Conservation (phyloP, 2,329 filamentous ascomycete genomes). For the Hirsutella rhossiliensis region DNA sequence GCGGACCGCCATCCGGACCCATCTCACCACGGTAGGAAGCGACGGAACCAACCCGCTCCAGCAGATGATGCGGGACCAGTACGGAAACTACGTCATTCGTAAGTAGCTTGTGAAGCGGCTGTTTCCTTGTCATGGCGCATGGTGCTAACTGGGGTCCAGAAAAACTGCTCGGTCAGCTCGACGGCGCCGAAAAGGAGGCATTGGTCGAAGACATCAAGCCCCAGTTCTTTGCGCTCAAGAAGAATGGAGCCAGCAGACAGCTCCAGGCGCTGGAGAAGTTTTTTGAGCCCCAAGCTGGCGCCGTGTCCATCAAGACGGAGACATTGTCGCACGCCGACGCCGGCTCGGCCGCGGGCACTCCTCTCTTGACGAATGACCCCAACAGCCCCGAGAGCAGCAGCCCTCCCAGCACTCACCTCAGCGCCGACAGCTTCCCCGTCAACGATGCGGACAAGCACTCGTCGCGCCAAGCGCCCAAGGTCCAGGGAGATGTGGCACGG, state of each 20-base stretch:
- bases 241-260: slow-evolving; percentile 53
- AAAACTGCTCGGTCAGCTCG: slow-evolving; percentile 58
- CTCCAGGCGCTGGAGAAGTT: slow-evolving; percentile 23
- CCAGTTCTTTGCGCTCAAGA: slow-evolving; percentile 49
- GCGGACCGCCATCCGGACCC: slow-evolving; percentile 53
- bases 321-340: slow-evolving; percentile 31
- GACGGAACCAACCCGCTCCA: slow-evolving; percentile 61
- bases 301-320: slow-evolving; percentile 11
- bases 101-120: slow-evolving; percentile 29
- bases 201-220: slow-evolving; percentile 54
- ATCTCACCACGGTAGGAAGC: slow-evolving; percentile 45
- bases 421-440: slow-evolving; percentile 31
- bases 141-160: slow-evolving; percentile 36
- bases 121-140: too few relatives aligned
- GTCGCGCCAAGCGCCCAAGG: slow-evolving; percentile 9
- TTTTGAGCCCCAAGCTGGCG: slow-evolving; percentile 12
- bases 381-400: slow-evolving; percentile 59
- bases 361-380: slow-evolving; percentile 53
- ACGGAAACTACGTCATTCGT: slow-evolving; percentile 95
- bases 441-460: slow-evolving; percentile 15
- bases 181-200: slow-evolving; percentile 43
- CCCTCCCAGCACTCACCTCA: slow-evolving; percentile 50
- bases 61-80: slow-evolving; percentile 77
- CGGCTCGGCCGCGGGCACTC: slow-evolving; percentile 47
- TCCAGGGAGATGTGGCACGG: slow-evolving; percentile 12